Conservation (phyloP, 2,329 filamentous ascomycete genomes). For the Ceratocystis cubensis region DNA sequence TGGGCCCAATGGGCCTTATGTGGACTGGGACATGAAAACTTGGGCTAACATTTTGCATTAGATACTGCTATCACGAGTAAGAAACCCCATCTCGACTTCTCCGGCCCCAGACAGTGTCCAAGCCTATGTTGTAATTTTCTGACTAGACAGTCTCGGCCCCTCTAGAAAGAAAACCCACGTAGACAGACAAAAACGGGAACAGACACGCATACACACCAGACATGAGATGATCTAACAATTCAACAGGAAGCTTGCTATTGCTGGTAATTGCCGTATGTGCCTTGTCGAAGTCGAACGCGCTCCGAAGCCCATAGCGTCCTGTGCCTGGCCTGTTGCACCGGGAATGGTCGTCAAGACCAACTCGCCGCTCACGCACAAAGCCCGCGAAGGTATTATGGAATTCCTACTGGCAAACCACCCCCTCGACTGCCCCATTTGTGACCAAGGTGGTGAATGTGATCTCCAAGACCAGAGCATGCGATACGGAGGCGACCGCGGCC, state of each 20-base stretch:
- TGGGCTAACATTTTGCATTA: constrained; percentile 27
- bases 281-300: constrained; percentile 93
- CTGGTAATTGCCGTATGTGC: constrained; percentile 99
- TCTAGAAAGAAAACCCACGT: background rate
- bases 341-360: constrained; percentile 99
- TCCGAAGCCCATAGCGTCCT: constrained; percentile 94
- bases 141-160: too few species aligned
- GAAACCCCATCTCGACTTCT: constrained; percentile 27
- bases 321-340: constrained; percentile 95
- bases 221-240: constrained; percentile 18
- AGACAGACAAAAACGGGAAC: background rate
- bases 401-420: constrained; percentile 94
- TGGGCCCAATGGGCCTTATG: constrained; percentile 8
- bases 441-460: constrained; percentile 98
- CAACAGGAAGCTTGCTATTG: constrained; percentile 87
- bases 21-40: background rate
- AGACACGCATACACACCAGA: background rate
- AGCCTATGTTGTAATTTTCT: background rate
- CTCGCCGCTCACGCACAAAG: constrained; percentile 91
- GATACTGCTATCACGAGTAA: constrained; percentile 98
- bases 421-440: constrained; percentile 92
- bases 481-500: constrained; percentile 88
- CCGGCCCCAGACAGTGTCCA: constrained; percentile 24
- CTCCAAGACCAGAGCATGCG: constrained; percentile 99
- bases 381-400: constrained; percentile 97